phyloP scores from a whole-genome alignment of 208 protist species.

The Angomonas deanei region DNA sequence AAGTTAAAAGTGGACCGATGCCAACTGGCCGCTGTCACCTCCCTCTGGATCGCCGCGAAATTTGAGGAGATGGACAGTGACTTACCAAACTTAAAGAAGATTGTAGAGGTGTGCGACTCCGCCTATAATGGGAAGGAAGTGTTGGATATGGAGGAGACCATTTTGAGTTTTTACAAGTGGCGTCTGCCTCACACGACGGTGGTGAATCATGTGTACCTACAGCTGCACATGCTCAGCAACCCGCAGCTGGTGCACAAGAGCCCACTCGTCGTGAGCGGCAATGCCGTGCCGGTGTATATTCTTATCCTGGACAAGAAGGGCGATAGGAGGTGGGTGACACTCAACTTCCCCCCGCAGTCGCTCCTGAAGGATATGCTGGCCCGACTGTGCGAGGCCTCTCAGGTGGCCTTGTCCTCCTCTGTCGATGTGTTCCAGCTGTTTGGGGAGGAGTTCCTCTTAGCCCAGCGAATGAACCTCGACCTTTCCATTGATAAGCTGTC shows the following conservation, averaged over 20 bases:
- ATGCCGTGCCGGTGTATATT: conserved; percentile 24
- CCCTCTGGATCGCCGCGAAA: conserved; percentile 78
- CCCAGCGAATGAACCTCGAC: conserved; percentile 28
- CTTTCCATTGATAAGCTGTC: conserved; percentile 28
- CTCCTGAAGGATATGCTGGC: conserved; percentile 38
- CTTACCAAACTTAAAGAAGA: conserved; percentile 49
- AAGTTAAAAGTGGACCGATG: conserved; percentile 58
- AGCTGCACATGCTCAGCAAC: conserved; percentile 64
- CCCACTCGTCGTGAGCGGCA: conserved; percentile 5
- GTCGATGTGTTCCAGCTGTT: conserved; percentile 69
- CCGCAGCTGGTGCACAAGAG: conserved; percentile 30
- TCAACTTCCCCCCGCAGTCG: conserved; percentile 17
- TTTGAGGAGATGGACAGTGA: conserved; percentile 79
- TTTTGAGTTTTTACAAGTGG: conserved; percentile 76
- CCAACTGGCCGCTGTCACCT: conserved; percentile 71
- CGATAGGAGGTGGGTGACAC: conserved; percentile 22
- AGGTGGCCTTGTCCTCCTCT: conserved; percentile 33
- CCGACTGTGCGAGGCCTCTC: conserved; percentile 36
- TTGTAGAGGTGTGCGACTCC: conserved; percentile 75
- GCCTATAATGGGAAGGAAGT: conserved; percentile 55
- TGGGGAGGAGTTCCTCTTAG: conserved; percentile 49
- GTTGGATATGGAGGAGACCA: conserved; percentile 72
- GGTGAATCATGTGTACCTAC: conserved; percentile 75
- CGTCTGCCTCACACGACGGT: conserved; percentile 78
- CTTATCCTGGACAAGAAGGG: conserved; percentile 30